These are phyloP conservation scores for Nidularia sp. DNA, from an alignment of 768 basidiomycete genomes.

Conservation along the genomic window DNA sequence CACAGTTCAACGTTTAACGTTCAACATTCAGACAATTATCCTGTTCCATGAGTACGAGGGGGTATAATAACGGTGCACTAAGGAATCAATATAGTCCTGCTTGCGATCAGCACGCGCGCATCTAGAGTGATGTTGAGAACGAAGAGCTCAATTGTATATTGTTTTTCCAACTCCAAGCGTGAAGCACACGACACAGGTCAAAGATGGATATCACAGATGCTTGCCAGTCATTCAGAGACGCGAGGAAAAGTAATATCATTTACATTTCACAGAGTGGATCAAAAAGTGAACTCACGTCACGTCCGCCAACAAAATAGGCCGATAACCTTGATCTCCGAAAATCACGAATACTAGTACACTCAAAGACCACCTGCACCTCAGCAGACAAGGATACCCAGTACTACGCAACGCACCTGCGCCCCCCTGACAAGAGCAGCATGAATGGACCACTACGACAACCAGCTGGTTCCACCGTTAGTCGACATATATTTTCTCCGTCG, in stretches of 20 bases:
- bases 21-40: no score
- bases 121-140: no score
- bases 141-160: no score
- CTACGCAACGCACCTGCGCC: slow-evolving; percentile 61
- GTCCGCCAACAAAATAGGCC: slow-evolving; percentile 12
- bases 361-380: slow-evolving; percentile 36
- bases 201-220: not conserved
- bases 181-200: no score
- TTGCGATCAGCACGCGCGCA: no score
- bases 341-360: slow-evolving; percentile 25
- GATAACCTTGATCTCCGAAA: slow-evolving; percentile 13
- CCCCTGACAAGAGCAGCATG: slow-evolving; percentile 22
- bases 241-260: slow-evolving; percentile 38
- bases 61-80: no score
- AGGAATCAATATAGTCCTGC: no score
- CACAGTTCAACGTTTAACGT: no score
- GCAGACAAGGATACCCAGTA: slow-evolving; percentile 32
- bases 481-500: slow-evolving; percentile 82
- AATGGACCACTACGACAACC: not conserved
- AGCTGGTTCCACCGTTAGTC: slow-evolving; percentile 35
- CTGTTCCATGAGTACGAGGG: no score
- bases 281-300: slow-evolving; percentile 57
- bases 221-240: slow-evolving; percentile 9
- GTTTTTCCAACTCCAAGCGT: no score
- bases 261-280: slow-evolving; percentile 37